Conservation (phyloP, 2,329 filamentous ascomycete species). For the Orbilia brochopaga region DNA sequence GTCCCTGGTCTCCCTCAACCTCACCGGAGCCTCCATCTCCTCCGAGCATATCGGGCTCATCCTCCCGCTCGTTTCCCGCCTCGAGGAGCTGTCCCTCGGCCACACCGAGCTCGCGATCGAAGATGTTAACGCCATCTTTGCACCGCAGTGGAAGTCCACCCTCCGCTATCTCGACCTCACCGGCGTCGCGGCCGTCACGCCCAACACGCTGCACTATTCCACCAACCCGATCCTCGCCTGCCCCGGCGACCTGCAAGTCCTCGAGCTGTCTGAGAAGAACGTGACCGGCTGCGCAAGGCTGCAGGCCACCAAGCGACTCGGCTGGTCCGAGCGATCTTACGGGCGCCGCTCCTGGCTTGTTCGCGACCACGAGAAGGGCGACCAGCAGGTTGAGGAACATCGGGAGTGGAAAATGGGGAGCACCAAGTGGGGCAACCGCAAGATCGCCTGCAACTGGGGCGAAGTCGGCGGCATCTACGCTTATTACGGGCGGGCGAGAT, state of each 20-base stretch:
- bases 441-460: constrained; percentile 64
- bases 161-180: constrained; percentile 79
- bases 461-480: constrained; percentile 67
- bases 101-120: constrained; percentile 68
- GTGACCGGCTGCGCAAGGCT: constrained; percentile 64
- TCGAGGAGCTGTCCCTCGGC: constrained; percentile 78
- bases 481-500: constrained; percentile 64
- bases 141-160: constrained; percentile 59
- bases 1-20: constrained; percentile 73
- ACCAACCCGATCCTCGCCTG: constrained; percentile 58
- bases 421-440: constrained; percentile 82
- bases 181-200: constrained; percentile 67
- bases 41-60: constrained; percentile 69
- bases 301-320: constrained; percentile 56
- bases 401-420: constrained; percentile 83
- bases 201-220: constrained; percentile 66
- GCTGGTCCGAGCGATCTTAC: constrained; percentile 62
- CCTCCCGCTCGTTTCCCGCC: constrained; percentile 70
- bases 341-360: constrained; percentile 70
- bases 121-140: constrained; percentile 72
- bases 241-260: constrained; percentile 73
- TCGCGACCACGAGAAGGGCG: constrained; percentile 62
- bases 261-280: constrained; percentile 75
- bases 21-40: constrained; percentile 76
- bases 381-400: constrained; percentile 63